phyloP scores from a whole-genome alignment of 495 filamentous ascomycete species.

The Daldinia decipiens region DNA sequence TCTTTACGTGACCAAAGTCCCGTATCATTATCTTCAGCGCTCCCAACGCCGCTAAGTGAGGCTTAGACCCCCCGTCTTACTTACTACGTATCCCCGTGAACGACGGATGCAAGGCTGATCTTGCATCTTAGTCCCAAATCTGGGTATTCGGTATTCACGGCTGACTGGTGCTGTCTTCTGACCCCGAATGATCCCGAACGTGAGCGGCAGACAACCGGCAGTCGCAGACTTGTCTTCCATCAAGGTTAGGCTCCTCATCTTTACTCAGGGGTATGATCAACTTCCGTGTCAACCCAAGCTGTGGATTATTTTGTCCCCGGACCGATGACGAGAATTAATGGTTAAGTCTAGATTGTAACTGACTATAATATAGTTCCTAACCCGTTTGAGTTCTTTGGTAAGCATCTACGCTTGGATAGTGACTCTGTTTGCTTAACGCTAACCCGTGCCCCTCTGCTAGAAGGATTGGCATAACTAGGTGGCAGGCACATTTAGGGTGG shows the following conservation, averaged over 20 bases:
- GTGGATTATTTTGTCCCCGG: conserved; percentile 6
- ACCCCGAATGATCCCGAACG: conserved; percentile 11
- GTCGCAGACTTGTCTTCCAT: conserved; percentile 6
- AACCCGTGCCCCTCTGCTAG: neutral
- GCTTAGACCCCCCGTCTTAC: neutral
- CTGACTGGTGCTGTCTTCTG: conserved; percentile 21
- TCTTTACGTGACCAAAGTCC: neutral
- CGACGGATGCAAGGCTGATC: conserved; percentile 31
- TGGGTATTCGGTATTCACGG: conserved; percentile 22
- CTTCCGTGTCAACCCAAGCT: conserved; percentile 1
- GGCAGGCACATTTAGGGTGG: neutral
- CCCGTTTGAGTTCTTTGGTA: neutral
- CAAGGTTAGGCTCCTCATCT: neutral
- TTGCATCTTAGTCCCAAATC: conserved; percentile 10
- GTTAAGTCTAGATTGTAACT: neutral
- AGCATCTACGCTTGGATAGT: neutral
- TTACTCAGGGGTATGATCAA: neutral
- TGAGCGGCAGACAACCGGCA: neutral
- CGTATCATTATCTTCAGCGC: neutral
- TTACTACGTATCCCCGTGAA: neutral
- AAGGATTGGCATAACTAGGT: neutral
- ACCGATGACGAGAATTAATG: conserved; percentile 1
- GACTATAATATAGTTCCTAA: neutral
- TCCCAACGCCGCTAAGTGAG: neutral
- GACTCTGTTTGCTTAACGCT: neutral